Evolutionary conservation across 1,284 basidiomycete genomes (phyloP).

Genomic region (Rhodotorula glutinis): DNA sequence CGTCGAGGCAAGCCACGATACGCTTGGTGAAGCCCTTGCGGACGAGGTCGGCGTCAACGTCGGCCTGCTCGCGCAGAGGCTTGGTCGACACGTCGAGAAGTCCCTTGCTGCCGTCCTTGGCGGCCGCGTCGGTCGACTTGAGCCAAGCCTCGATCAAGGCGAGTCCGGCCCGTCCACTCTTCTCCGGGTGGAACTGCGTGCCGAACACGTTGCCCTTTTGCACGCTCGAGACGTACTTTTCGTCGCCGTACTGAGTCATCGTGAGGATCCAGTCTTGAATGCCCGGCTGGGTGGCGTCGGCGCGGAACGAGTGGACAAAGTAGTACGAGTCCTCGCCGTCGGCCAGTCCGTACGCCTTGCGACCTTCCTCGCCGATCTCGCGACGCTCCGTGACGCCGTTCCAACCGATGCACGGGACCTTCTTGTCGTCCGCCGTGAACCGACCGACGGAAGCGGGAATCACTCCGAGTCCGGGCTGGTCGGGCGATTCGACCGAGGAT

Average conservation of each 20-base stretch:
- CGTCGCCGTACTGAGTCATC: constrained; percentile 86
- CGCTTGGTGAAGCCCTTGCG: constrained; percentile 76
- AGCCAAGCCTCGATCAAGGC: constrained; percentile 81
- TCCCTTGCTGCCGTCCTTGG: constrained; percentile 8
- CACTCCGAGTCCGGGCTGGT: constrained; percentile 63
- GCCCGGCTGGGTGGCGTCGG: constrained; percentile 59
- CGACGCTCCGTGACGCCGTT: constrained; percentile 59
- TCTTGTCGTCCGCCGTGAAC: constrained; percentile 68
- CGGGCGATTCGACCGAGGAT: constrained; percentile 70
- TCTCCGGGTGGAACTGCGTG: constrained; percentile 98
- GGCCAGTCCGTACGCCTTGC: constrained; percentile 52
- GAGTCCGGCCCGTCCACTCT: constrained; percentile 89
- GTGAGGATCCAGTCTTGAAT: constrained; percentile 73
- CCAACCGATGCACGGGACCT: constrained; percentile 99
- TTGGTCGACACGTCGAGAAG: constrained; percentile 33
- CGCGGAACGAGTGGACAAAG: constrained; percentile 95
- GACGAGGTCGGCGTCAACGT: constrained; percentile 39
- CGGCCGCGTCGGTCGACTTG: constrained; percentile 50
- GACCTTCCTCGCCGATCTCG: constrained; percentile 44
- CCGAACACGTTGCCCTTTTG: constrained; percentile 84
- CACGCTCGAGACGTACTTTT: constrained; percentile 85
- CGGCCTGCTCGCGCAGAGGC: constrained; percentile 18
- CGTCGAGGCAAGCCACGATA: constrained; percentile 96
- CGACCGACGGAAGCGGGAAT: constrained; percentile 66
- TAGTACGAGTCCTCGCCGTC: constrained; percentile 65